Evolutionary conservation across 208 protist species (phyloP), one percentile per base, ranked within the genome.

Genomic region (Leptomonas pyrrhocoris): DNA sequence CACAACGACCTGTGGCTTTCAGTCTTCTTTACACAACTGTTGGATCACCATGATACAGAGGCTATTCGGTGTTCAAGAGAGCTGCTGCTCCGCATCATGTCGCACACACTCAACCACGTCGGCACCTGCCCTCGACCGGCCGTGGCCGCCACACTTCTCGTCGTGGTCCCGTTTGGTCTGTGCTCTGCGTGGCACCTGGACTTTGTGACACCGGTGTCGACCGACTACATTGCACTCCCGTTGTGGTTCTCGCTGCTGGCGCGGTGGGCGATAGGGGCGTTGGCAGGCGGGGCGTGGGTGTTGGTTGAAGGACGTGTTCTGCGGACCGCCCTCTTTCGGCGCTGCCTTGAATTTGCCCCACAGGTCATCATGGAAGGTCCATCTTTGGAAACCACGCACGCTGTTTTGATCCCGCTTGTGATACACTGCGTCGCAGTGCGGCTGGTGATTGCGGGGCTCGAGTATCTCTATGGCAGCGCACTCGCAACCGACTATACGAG

Each of bases 241-340:
- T 28, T 74, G 25, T 74, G 58, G 68, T 60, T 74, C n/a, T 66
- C 40, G 36, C 54, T 66, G 21, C 30, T 74, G 16, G 23, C 60
- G 11, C 59, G 68, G 36, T 74, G 68, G 68, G 6, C 38, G 46
- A 66, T 42, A 7, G 68, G 68, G 18, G 59, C 30, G 19, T 23
- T 60, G 19, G 68, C 68, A 0, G 38, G 60, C 2, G 31, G 13
- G 23, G 30, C 11, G 38, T 74, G 68, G 68, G 9, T 51, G 3
- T 16, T 74, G 5, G 18, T 60, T 13, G 68, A 74, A 30, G 59
- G 68, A 1, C 6, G 1, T 27, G 27, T 74, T 2, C 42, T 74
- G 36, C 68, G 28, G 38, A 74, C 68, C 27, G 31, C 68, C 12
- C 68, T 74, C 30, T 74, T 60, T 34, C 68, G 45, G 60, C 68